Base-by-base conservation (phyloP, 176 grass and related monocot species). In the Zoysia japonica region DNA sequence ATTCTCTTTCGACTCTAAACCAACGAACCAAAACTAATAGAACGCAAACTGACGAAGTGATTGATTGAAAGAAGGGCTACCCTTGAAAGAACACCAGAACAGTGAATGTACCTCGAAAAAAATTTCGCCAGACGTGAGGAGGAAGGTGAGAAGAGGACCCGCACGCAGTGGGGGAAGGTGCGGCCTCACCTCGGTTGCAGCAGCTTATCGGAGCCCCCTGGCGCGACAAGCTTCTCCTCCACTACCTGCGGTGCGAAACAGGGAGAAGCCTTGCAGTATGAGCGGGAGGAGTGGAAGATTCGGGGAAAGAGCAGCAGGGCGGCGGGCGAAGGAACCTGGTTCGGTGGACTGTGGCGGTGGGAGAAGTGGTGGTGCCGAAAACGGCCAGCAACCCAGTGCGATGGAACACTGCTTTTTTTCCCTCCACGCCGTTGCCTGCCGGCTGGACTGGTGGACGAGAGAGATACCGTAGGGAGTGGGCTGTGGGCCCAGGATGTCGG, bases 31-130 rank as follows among this genome's bases (percentile, higher is more conserved):
- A 28, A 28, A 28, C 28, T 11, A 28, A 28, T 28, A n/a, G 13
- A 46, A 63, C 20, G 1, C 41, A 44, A 74, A 15, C 41, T 10
- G 11, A 57, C 11, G 36, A 3, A 20, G 70, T 46, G 7, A 43
- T 54, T 20, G 41, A 42, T 52, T 19, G 40, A 40, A 68, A 28
- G 28, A 28, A 35, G 0, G 28, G 28, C 28, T 28, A 28, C 28
- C 28, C 28, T 28, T 28, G 28, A 28, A 28, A 28, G 28, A 28
- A 28, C n/a, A 47, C 41, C 55, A 48, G 35, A 0, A 11, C 14
- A 68, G 62, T 42, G 1, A 39, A 16, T 16, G 56, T 85, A 96
- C 93, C 89, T 96, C 93, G 71, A 96, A 92, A 70, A 96, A 79
- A 65, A 92, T 59, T 61, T 96, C 93, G 19, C 79, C 61, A n/a